Percentiles rank a stretch among this genome's conserved stretches.
phyloP scores from a whole-genome alignment of 225 moss, liverwort and hornwort genomes.

The Sphagnum contortum region DNA sequence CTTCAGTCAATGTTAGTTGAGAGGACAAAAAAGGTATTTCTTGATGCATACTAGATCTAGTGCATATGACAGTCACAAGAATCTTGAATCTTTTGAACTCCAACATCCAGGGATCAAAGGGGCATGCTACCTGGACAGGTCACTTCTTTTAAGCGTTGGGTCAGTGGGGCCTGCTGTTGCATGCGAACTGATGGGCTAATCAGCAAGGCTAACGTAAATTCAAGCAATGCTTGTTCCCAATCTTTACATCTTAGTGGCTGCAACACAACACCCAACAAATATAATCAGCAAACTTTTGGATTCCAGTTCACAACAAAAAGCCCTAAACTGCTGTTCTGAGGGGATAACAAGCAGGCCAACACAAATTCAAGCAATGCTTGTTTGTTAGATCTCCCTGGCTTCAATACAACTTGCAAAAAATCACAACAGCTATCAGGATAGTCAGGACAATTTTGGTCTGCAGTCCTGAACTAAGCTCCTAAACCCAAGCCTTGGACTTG shows the following conservation, averaged over 20 bases:
- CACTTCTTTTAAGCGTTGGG: constrained; percentile 36
- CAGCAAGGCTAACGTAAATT: constrained; percentile 60
- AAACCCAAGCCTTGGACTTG: no score
- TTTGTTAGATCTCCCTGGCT: constrained; percentile 84
- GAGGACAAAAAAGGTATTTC: not conserved
- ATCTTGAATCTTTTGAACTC: no score
- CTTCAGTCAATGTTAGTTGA: not conserved
- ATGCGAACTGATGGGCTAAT: constrained; percentile 33
- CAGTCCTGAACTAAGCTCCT: not conserved
- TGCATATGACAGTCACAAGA: not conserved
- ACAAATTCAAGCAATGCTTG: constrained; percentile 74
- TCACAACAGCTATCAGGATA: not conserved
- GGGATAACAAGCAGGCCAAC: constrained; percentile 51
- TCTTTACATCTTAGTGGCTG: constrained; percentile 88
- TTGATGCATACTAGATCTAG: not conserved
- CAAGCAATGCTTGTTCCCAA: constrained; percentile 88
- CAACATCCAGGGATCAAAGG: no score
- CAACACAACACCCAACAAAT: constrained; percentile 19
- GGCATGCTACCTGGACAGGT: constrained; percentile 41
- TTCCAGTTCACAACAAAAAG: no score
- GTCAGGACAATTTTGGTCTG: not conserved
- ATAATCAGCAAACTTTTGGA: not conserved
- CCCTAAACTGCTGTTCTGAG: constrained; percentile 1
- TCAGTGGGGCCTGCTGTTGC: constrained; percentile 23
- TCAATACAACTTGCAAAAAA: constrained; percentile 21